Evolutionary conservation across 805 yeast species (phyloP).

Genomic region (Zygoascus ofunaensis): DNA sequence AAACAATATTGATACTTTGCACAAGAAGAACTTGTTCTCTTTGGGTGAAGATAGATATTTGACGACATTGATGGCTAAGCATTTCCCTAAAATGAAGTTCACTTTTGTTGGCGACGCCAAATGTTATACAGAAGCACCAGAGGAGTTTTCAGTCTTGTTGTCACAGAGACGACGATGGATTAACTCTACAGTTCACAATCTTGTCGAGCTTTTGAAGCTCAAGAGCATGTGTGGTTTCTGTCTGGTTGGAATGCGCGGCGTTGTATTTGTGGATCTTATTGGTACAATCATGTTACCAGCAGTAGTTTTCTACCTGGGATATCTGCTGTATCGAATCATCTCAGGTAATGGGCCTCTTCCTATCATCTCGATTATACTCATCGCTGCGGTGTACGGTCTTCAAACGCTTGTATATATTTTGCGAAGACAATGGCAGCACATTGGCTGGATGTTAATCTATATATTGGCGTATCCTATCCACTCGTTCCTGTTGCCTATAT

Average conservation of each 20-base stretch:
- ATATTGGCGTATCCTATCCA: slow-evolving; percentile 51
- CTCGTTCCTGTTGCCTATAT: slow-evolving; percentile 50
- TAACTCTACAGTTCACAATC: slow-evolving; percentile 56
- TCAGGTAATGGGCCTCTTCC: slow-evolving; percentile 44
- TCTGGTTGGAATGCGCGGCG: slow-evolving; percentile 51
- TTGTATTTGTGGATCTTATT: slow-evolving; percentile 46
- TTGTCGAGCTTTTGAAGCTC: slow-evolving; percentile 47
- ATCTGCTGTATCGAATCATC: slow-evolving; percentile 42
- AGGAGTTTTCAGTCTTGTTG: slow-evolving; percentile 39
- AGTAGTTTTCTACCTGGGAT: slow-evolving; percentile 45
- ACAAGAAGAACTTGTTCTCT: slow-evolving; percentile 50
- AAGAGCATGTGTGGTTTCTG: slow-evolving; percentile 55
- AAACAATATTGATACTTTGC: slow-evolving; percentile 48
- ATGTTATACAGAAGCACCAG: slow-evolving; percentile 51
- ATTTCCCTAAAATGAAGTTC: slow-evolving; percentile 48
- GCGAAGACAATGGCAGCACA: slow-evolving; percentile 36
- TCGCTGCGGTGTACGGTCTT: slow-evolving; percentile 48
- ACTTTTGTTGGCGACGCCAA: slow-evolving; percentile 50
- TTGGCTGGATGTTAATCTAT: slow-evolving; percentile 50
- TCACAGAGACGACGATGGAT: slow-evolving; percentile 61
- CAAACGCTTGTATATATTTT: slow-evolving; percentile 50
- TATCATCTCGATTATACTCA: slow-evolving; percentile 44
- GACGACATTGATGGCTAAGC: slow-evolving; percentile 47
- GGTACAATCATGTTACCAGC: slow-evolving; percentile 52
- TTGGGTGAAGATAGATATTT: slow-evolving; percentile 56